Evolutionary conservation across 345 rosid species (phyloP).

Genomic region (Hirschfeldia incana): DNA sequence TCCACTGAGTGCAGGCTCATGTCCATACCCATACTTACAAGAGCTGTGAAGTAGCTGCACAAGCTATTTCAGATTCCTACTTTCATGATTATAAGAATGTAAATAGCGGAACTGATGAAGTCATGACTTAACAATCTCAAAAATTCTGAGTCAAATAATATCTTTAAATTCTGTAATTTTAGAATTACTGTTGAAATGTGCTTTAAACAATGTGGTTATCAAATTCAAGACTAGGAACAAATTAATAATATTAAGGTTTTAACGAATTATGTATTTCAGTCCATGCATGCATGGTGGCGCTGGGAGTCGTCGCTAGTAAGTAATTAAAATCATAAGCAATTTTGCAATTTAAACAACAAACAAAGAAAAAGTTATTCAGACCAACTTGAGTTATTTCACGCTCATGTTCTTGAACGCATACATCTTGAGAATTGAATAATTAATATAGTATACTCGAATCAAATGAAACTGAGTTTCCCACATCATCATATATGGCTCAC

Average conservation of each 20-base stretch:
- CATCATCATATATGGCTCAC: conserved; percentile 8
- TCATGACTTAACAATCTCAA: conserved; percentile 51
- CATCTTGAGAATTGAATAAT: background rate
- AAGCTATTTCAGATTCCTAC: conserved; percentile 28
- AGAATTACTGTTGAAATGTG: background rate
- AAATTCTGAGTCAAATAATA: too few relatives aligned
- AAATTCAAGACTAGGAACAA: background rate
- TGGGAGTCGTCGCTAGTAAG: background rate
- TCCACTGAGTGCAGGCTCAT: conserved; percentile 99
- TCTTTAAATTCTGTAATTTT: background rate
- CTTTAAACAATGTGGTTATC: background rate
- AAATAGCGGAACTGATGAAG: conserved; percentile 15
- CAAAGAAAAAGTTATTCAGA: background rate
- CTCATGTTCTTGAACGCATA: background rate
- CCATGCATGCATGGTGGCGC: background rate
- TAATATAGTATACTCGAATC: background rate
- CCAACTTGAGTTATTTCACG: conserved; percentile 5
- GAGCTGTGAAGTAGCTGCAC: conserved; percentile 79
- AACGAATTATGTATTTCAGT: background rate
- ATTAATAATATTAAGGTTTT: too few relatives aligned
- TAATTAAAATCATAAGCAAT: background rate
- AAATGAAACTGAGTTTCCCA: background rate
- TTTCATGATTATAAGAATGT: background rate
- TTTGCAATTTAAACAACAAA: background rate
- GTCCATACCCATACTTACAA: conserved; percentile 69